Conservation (phyloP, 257 asterid species). For the Solanum appendiculatum region DNA sequence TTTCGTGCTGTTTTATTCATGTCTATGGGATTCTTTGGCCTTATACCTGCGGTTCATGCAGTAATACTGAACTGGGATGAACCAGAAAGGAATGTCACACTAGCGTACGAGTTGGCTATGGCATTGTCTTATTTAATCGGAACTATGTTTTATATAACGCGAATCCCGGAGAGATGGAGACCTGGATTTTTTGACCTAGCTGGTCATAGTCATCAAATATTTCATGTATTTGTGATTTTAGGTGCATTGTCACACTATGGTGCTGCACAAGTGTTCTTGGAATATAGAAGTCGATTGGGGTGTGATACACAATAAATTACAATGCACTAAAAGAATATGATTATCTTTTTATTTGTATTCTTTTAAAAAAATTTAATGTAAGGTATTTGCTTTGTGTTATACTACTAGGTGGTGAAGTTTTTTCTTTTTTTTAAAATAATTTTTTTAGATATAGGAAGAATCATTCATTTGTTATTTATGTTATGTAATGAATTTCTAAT, state of each 20-base stretch:
- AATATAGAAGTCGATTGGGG: constrained; percentile 33
- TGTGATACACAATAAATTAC: constrained; percentile 16
- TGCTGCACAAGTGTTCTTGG: constrained; percentile 71
- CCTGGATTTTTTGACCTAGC: constrained; percentile 92
- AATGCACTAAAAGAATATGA: background rate
- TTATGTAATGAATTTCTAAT: background rate
- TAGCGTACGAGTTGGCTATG: constrained; percentile 66
- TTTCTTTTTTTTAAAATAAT: background rate
- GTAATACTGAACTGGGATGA: constrained; percentile 57
- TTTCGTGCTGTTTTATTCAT: constrained; percentile 64
- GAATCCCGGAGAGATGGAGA: constrained; percentile 80
- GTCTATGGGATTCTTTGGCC: constrained; percentile 83
- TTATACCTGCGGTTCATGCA: constrained; percentile 68
- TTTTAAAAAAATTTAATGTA: background rate
- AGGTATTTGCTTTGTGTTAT: background rate
- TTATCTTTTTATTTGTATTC: background rate
- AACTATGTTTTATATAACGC: constrained; percentile 49
- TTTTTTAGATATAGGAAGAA: background rate
- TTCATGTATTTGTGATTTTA: constrained; percentile 75
- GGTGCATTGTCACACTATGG: constrained; percentile 96
- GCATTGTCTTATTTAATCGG: constrained; percentile 66
- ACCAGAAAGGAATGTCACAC: constrained; percentile 48
- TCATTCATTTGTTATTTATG: background rate
- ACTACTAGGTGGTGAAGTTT: background rate
- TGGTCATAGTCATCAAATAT: constrained; percentile 94